Conservation (phyloP, 331 rosid species). For the Stylosanthes scabra region DNA sequence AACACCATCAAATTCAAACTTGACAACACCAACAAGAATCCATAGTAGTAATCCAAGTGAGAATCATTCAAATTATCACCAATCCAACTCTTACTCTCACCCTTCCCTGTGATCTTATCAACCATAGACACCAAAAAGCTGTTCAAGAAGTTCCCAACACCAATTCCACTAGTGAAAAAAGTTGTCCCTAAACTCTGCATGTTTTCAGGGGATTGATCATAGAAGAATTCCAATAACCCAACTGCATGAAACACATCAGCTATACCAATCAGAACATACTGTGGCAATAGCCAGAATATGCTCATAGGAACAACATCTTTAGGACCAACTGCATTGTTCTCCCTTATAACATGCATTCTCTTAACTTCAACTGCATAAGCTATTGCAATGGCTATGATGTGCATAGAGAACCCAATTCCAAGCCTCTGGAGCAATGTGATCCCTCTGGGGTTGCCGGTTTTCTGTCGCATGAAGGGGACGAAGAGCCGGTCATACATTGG, state of each 20-base stretch:
- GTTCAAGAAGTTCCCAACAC: constrained; percentile 90
- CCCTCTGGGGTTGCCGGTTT: constrained; percentile 78
- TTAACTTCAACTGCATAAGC: constrained; percentile 82
- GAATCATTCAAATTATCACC: constrained; percentile 83
- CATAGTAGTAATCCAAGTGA: constrained; percentile 93
- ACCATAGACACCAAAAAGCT: constrained; percentile 87
- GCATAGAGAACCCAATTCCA: constrained; percentile 81
- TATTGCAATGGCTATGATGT: constrained; percentile 71
- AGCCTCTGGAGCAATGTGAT: constrained; percentile 89
- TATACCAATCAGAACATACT: constrained; percentile 74
- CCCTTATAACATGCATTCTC: constrained; percentile 61
- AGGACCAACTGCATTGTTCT: constrained; percentile 52
- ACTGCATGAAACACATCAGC: constrained; percentile 95
- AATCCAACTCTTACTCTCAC: constrained; percentile 79
- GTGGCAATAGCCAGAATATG: constrained; percentile 88
- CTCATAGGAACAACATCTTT: constrained; percentile 83
- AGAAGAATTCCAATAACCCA: constrained; percentile 91
- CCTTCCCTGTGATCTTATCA: constrained; percentile 70
- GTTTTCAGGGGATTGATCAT: constrained; percentile 94
- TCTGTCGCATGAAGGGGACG: constrained; percentile 78
- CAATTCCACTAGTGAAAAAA: constrained; percentile 94
- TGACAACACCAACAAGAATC: constrained; percentile 75
- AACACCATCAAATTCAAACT: constrained; percentile 62
- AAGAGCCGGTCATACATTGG: constrained; percentile 87
- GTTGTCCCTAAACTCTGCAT: constrained; percentile 98